Evolutionary conservation across 148 eudicot genomes (phyloP).

Genomic region (Persicaria tinctoria): DNA sequence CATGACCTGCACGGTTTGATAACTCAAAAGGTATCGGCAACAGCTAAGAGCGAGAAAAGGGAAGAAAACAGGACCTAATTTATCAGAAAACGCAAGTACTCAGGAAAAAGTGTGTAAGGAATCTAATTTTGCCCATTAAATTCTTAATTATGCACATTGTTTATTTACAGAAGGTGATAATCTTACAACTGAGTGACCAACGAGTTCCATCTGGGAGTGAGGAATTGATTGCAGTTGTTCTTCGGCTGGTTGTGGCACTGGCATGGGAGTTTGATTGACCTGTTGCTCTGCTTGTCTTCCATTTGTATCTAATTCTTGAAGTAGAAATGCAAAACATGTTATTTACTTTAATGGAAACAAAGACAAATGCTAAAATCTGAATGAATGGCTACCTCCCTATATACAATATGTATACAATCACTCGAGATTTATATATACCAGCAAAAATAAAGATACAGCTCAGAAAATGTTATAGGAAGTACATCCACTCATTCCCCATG

Average conservation of each 20-base stretch:
- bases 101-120: not conserved
- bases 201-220: slow-evolving; percentile 46
- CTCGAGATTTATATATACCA: not conserved
- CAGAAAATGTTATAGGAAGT: too few species aligned
- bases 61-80: not conserved
- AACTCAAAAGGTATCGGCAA: not conserved
- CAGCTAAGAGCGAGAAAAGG: not conserved
- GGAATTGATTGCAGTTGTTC: slow-evolving; percentile 28
- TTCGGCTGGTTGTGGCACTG: slow-evolving; percentile 20
- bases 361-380: not conserved
- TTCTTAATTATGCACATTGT: not conserved
- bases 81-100: not conserved
- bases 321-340: not conserved
- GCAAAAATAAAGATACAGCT: not conserved
- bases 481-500: not conserved
- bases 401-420: not conserved
- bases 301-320: slow-evolving; percentile 29
- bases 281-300: slow-evolving; percentile 39
- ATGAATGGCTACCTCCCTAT: not conserved
- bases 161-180: slow-evolving; percentile 10
- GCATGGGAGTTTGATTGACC: slow-evolving; percentile 25
- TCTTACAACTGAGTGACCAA: slow-evolving; percentile 67
- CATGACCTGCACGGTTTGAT: slow-evolving; percentile 32
- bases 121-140: not conserved
- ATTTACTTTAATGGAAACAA: not conserved